Conservation (phyloP, 192 early-diverging fungal species). For the Coemansia sp. region DNA sequence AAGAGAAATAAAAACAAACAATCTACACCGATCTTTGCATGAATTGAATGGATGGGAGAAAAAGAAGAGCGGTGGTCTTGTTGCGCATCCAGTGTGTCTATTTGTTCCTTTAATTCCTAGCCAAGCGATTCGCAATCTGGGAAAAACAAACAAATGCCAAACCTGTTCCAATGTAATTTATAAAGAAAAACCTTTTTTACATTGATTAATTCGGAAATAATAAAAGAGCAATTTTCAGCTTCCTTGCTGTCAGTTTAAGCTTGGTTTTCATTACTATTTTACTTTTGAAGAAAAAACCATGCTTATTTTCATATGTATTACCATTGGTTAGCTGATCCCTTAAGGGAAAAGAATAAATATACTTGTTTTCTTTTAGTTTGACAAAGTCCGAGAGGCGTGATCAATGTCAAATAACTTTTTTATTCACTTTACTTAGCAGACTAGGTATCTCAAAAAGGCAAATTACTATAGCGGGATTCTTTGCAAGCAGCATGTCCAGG, state of each 20-base stretch:
- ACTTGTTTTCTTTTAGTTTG: neutral
- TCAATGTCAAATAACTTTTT: neutral
- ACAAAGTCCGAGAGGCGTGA: neutral
- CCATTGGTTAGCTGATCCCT: neutral
- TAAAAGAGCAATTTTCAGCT: no score
- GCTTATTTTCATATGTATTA: neutral
- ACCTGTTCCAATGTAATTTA: neutral
- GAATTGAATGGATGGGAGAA: neutral
- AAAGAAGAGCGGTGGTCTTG: neutral
- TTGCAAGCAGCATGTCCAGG: neutral
- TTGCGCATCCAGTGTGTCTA: neutral
- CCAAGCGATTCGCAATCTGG: slow-evolving; percentile 1
- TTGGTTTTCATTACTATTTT: neutral
- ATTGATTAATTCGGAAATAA: no score
- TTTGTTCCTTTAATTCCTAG: neutral
- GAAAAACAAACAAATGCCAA: neutral
- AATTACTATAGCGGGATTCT: no score
- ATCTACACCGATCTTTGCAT: neutral
- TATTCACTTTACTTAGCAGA: neutral
- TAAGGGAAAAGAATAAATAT: neutral
- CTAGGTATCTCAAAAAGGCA: no score
- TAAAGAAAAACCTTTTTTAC: no score
- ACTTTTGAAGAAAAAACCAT: neutral
- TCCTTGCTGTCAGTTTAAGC: neutral
- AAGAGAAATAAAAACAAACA: neutral